Evolutionary conservation across 2,329 filamentous ascomycete genomes (phyloP).

Genomic region (Arachnomyces sp.): DNA sequence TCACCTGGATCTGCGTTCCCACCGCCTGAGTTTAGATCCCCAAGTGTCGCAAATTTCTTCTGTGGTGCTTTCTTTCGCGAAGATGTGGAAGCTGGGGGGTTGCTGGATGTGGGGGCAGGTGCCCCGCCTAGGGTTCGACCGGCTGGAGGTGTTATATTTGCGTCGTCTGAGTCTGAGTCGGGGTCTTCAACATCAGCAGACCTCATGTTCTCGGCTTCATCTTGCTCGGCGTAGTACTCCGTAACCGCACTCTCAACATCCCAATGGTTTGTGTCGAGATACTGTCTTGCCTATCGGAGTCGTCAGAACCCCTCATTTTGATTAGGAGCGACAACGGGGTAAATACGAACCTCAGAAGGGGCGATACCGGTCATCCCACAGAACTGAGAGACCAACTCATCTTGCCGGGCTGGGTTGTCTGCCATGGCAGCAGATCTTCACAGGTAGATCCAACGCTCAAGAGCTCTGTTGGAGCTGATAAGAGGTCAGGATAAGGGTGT

Average conservation of each 20-base stretch:
- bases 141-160: constrained; percentile 12
- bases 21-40: constrained; percentile 32
- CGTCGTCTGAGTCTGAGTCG: constrained; percentile 15
- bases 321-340: background rate
- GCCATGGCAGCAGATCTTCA: constrained; percentile 23
- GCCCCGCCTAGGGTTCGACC: constrained; percentile 26
- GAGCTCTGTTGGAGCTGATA: constrained; percentile 10
- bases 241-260: constrained; percentile 55
- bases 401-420: constrained; percentile 27
- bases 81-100: constrained; percentile 23
- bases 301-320: constrained; percentile 1
- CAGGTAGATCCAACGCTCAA: background rate
- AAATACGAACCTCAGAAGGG: constrained; percentile 38
- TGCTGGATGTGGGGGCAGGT: constrained; percentile 22
- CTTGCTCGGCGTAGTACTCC: constrained; percentile 49
- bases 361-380: constrained; percentile 47
- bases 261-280: constrained; percentile 59
- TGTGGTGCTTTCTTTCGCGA: constrained; percentile 24
- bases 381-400: constrained; percentile 45
- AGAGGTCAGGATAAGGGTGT: background rate
- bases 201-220: constrained; percentile 28
- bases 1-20: constrained; percentile 25
- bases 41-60: constrained; percentile 42
- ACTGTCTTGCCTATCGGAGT: constrained; percentile 52
- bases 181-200: constrained; percentile 18